Evolutionary conservation across 306 rosid genomes (phyloP).

Genomic region (Cicer cuneatum): DNA sequence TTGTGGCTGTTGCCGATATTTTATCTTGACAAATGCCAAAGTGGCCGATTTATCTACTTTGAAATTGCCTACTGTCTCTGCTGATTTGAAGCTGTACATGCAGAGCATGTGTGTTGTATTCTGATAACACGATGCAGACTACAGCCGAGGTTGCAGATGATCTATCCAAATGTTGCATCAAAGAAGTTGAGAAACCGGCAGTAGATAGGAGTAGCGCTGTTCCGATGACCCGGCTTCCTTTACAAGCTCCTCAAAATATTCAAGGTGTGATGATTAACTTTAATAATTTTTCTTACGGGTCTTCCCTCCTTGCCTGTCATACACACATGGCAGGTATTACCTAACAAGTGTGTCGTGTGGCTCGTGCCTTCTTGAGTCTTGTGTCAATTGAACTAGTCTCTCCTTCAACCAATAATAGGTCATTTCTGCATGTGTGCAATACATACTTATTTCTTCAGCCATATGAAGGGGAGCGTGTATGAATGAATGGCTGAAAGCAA

Average conservation of each 20-base stretch:
- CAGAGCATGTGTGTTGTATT: conserved; percentile 84
- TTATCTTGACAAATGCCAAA: conserved; percentile 15
- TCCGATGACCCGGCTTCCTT: conserved; percentile 70
- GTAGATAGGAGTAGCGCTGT: conserved; percentile 66
- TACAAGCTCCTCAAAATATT: conserved; percentile 79
- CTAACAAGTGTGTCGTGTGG: too few relatives aligned
- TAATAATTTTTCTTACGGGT: background rate
- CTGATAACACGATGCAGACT: conserved; percentile 64
- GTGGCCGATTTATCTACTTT: conserved; percentile 22
- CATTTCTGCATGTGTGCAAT: too few relatives aligned
- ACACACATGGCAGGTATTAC: too few relatives aligned
- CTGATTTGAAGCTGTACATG: conserved; percentile 49
- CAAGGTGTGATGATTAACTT: conserved; percentile 62
- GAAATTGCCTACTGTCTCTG: conserved; percentile 14
- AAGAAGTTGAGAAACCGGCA: conserved; percentile 78
- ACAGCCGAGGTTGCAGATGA: conserved; percentile 72
- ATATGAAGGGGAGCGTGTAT: too few relatives aligned
- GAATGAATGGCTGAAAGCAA: too few relatives aligned
- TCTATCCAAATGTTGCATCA: conserved; percentile 85
- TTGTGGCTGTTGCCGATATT: conserved; percentile 29
- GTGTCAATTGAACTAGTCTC: too few relatives aligned
- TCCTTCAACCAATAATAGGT: too few relatives aligned
- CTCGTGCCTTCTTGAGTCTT: too few relatives aligned
- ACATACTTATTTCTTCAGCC: too few relatives aligned
- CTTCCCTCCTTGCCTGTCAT: too few relatives aligned